Base-by-base conservation (phyloP, 257 asterid genomes). In the Knoxia roxburghii region DNA sequence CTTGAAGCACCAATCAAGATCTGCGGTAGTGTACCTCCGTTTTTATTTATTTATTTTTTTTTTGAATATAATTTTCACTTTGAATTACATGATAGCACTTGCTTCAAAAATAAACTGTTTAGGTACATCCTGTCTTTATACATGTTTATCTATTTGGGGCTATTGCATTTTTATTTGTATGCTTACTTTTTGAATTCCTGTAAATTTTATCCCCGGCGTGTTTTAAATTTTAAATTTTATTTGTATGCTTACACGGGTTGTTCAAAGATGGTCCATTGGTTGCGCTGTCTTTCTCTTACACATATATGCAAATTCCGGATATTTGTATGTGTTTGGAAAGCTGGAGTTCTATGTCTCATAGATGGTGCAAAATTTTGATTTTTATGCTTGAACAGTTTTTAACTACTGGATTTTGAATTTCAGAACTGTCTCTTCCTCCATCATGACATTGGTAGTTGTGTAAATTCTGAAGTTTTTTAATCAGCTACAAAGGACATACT, bases 1-100 rank as follows among this genome's bases (percentile, higher is more conserved):
- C 95, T 91, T 21, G 98, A 91, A 76, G 98, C 98, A 15, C 98
- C 96, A 66, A 91, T 91, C 80, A 91, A 91, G 96, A 91, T 91
- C 81, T 91, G 98, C 76, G 98, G 98, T 91, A 87, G 40, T 26
- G 33, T 51, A 40, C 18, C 37, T 21, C 57, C 46, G 27, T 37
- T 15, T 21, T 21, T 46, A 12, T 32, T 20, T 23, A 5, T 24
- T 43, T 50, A 7, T 14, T 2, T 64, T 17, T 30, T 30, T 59
- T 7, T 33, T 18, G 13, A 48, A 48, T 48, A 4, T 50, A 4
- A 6, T 7, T 68, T 6, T n/a, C 33, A n/a, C 51, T 64, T 2
- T 40, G 51, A 33, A n/a, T 46, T 61, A 11, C 2, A 14, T 23
- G 13, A 6, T 23, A 24, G 2, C 0, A 41, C 53, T 14, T 62